phyloP scores from a whole-genome alignment of 179 eudicot species.

The Gypsophila paniculata region DNA sequence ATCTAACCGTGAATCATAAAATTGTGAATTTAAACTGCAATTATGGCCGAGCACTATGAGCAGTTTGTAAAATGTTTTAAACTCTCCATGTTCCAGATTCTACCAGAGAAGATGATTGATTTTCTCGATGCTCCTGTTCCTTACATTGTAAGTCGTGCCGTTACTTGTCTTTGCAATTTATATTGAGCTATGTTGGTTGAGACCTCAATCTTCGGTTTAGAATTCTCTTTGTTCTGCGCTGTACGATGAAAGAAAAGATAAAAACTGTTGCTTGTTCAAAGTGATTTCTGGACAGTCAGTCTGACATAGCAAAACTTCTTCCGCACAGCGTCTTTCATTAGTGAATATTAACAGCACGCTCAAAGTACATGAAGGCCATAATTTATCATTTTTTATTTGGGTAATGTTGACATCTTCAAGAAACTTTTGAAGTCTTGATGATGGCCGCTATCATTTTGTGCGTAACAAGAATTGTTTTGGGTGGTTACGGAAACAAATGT shows the following conservation, averaged over 20 bases:
- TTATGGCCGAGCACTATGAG: neutral
- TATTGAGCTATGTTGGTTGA: neutral
- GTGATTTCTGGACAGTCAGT: neutral
- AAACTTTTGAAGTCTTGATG: neutral
- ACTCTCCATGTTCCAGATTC: slow-evolving; percentile 46
- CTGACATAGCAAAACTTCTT: neutral
- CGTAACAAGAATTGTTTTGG: no score
- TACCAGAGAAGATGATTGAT: slow-evolving; percentile 89
- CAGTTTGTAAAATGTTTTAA: neutral
- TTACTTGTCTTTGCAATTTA: neutral
- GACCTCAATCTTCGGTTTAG: neutral
- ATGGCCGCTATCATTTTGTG: neutral
- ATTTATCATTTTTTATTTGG: neutral
- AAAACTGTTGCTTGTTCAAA: neutral
- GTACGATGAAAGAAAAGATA: neutral
- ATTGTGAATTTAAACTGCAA: neutral
- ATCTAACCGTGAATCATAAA: neutral
- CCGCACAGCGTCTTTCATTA: neutral
- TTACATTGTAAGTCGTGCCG: slow-evolving; percentile 57
- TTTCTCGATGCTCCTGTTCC: slow-evolving; percentile 99
- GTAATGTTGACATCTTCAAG: neutral
- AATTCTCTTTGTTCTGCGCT: neutral
- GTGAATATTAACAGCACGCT: neutral
- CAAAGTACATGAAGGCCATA: neutral
- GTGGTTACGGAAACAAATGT: no score